Conservation (phyloP, 164 flowering plant genomes). For the Houttuynia cordata region DNA sequence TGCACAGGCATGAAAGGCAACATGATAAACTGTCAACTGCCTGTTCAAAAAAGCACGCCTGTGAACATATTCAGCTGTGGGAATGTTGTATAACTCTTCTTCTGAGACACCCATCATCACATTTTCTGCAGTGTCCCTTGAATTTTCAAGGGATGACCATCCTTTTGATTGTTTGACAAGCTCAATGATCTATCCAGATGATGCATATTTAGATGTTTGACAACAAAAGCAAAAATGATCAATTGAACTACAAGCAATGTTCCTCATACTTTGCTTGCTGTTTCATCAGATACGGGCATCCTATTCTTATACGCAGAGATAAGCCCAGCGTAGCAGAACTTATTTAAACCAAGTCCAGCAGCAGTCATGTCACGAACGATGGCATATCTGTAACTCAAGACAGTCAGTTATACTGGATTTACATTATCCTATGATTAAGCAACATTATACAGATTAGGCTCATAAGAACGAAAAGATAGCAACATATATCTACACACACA, state of each 20-base stretch:
- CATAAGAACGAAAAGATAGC: too few relatives aligned
- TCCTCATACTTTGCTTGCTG: constrained; percentile 43
- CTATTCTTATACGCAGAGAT: constrained; percentile 71
- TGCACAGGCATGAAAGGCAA: constrained; percentile 75
- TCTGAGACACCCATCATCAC: constrained; percentile 65
- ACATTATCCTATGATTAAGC: background rate
- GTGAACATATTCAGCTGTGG: constrained; percentile 68
- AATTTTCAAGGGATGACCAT: constrained; percentile 61
- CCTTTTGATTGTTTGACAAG: constrained; percentile 83
- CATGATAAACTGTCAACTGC: constrained; percentile 74
- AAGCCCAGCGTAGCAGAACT: constrained; percentile 92
- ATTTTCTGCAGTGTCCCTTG: constrained; percentile 53
- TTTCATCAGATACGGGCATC: constrained; percentile 34
- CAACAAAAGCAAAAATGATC: constrained; percentile 3
- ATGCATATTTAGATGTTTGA: constrained; percentile 1
- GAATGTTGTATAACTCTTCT: constrained; percentile 75
- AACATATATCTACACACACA: too few relatives aligned
- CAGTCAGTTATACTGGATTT: background rate
- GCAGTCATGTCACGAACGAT: constrained; percentile 98
- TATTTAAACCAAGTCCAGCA: constrained; percentile 91
- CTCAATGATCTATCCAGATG: constrained; percentile 56
- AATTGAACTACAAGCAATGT: background rate
- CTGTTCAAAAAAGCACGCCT: constrained; percentile 52
- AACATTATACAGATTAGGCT: too few relatives aligned
- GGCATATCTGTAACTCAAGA: constrained; percentile 42